Percentiles rank a stretch among this genome's conserved stretches.
Conservation (phyloP, 2,329 filamentous ascomycete genomes). For the Aspergillus hortae region DNA sequence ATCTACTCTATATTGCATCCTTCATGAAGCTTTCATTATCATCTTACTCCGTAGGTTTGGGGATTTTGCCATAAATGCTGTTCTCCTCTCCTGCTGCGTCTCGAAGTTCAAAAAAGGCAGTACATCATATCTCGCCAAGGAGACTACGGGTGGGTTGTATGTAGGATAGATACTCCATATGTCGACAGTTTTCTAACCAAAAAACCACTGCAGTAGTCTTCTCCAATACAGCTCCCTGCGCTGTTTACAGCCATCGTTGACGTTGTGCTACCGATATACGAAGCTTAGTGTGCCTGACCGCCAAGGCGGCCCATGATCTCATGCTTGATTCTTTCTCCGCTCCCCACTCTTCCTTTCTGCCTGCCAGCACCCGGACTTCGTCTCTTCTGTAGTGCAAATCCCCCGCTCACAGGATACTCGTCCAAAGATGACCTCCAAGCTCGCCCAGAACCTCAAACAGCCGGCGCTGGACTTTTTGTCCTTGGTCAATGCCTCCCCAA, state of each 20-base stretch:
- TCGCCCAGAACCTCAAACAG: slow-evolving; percentile 25
- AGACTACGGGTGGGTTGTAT: no score
- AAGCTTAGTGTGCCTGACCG: not conserved
- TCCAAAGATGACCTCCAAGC: slow-evolving; percentile 27
- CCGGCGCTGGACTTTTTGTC: slow-evolving; percentile 79
- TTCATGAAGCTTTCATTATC: no score
- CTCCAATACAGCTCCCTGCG: no score
- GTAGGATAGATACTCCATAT: no score
- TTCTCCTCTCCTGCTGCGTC: no score
- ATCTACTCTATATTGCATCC: no score
- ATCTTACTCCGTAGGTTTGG: no score
- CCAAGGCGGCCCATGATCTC: not conserved
- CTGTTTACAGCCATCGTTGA: not conserved
- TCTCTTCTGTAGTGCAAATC: not conserved
- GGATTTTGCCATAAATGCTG: no score
- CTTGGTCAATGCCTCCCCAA: slow-evolving; percentile 92
- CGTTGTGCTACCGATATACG: not conserved
- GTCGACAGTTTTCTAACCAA: no score
- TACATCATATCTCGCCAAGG: no score
- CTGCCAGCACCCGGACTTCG: not conserved
- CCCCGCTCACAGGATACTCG: slow-evolving; percentile 15
- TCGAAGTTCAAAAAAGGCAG: no score
- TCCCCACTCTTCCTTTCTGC: not conserved
- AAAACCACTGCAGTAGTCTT: no score
- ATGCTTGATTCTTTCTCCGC: not conserved